Evolutionary conservation across 2,329 filamentous ascomycete genomes (phyloP), one percentile per base, ranked within the genome.

Genomic region (Pseudocercospora musae): DNA sequence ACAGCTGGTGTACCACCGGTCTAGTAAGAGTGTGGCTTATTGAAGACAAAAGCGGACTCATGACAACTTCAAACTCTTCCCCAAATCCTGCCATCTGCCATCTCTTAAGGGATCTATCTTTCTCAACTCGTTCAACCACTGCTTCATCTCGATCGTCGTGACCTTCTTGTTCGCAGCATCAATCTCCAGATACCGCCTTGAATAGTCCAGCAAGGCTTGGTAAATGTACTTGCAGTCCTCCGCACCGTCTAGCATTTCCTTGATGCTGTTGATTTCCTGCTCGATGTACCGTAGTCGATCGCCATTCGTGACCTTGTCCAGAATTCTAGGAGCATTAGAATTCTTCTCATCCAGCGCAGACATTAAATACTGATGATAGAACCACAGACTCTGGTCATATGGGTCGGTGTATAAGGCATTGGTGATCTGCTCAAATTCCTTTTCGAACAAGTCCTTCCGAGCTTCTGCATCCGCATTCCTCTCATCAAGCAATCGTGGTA

Each of bases 341-440:
- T 79, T 70, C 80, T 82, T 57, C 83, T 79, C 69, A 90, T 80
- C 72, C 68, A 76, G 57, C 68, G 88, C 89, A 63, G 87, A 84
- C 78, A 97, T 87, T 61, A 97, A 80, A 72, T 89, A 96, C 70
- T 95, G 90, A 75, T 98, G 92, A 73, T 99, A 98, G 76, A 96
- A 96, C 93, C 95, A 99, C 5, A 97, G 82, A 18, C 92, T 96
- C 74, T 98, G 94, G 73, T 98, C 94, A 69, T 96, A 92, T 0
- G 94, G 92, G 62, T 96, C 93, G 40, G 91, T 91, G 63, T 92
- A 95, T 54, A 98, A 81, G 0, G 90, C 93, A 60, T 88, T 85
- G 59, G 89, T 87, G 25, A 96, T 88, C 48, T 91, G 79, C 25
- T 85, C 81, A 56, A 98, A 81, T 78, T 99, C 95, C 68, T 87